Evolutionary conservation across 495 filamentous ascomycete species (phyloP).

Genomic region (Aspergillus saccharolyticus): DNA sequence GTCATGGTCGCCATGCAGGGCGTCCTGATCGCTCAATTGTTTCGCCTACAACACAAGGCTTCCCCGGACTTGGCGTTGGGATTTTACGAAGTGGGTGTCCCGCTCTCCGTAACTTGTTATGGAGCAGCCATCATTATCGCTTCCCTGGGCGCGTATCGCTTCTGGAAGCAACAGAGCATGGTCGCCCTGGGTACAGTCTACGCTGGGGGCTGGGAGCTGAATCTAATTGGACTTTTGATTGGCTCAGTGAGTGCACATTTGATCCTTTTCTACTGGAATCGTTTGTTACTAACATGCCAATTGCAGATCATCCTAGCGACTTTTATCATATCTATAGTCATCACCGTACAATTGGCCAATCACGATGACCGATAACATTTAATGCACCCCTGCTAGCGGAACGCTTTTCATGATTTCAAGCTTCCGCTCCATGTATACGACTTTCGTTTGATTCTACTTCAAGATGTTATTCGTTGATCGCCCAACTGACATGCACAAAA

Average conservation of each 20-base stretch:
- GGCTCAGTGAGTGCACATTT: background rate
- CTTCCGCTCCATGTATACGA: background rate
- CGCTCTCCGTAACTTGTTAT: constrained; percentile 56
- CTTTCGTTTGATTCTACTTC: background rate
- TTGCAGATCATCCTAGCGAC: background rate
- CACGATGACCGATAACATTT: background rate
- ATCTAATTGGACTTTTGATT: constrained; percentile 45
- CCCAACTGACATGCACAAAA: background rate
- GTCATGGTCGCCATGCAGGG: constrained; percentile 62
- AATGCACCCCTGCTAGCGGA: background rate
- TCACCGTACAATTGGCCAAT: background rate
- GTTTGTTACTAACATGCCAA: too few relatives aligned
- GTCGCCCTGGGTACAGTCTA: constrained; percentile 60
- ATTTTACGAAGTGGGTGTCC: constrained; percentile 61
- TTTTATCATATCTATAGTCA: background rate
- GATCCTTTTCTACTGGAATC: background rate
- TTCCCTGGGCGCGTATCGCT: constrained; percentile 56
- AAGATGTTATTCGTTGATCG: background rate
- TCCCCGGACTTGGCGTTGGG: constrained; percentile 35
- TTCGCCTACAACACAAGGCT: constrained; percentile 55
- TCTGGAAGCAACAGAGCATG: constrained; percentile 66
- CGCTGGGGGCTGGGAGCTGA: constrained; percentile 66
- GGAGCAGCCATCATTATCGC: constrained; percentile 52
- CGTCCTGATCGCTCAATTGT: constrained; percentile 63
- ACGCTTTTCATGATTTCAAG: background rate